Conservation (phyloP, 495 filamentous ascomycete species). For the Neurospora hispaniola region DNA sequence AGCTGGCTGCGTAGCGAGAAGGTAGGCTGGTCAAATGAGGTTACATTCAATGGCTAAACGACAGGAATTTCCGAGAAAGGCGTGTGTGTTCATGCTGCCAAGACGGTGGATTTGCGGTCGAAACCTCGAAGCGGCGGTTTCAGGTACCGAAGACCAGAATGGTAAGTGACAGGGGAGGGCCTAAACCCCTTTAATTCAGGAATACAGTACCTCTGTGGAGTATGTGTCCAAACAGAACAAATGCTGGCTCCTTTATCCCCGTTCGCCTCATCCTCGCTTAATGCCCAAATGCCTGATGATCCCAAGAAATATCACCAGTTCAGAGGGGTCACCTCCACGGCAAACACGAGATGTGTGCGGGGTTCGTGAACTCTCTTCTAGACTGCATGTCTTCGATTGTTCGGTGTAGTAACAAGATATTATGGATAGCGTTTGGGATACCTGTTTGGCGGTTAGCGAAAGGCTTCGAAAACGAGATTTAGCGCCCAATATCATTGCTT, state of each 20-base stretch:
- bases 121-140: background rate
- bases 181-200: background rate
- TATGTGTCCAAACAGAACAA: background rate
- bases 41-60: constrained; percentile 10
- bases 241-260: background rate
- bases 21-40: background rate
- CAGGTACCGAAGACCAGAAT: constrained; percentile 1
- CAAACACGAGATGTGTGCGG: background rate
- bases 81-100: constrained; percentile 14
- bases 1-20: background rate
- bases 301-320: background rate
- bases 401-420: background rate
- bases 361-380: background rate
- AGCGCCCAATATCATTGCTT: background rate
- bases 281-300: background rate
- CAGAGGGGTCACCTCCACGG: background rate
- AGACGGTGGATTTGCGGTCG: constrained; percentile 10
- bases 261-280: background rate
- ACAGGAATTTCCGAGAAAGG: background rate
- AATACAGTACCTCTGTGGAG: background rate
- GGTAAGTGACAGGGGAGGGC: background rate
- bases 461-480: background rate
- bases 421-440: background rate
- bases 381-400: background rate
- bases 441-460: background rate